Conservation (phyloP, 1,284 basidiomycete genomes). For the Boletus sp. region DNA sequence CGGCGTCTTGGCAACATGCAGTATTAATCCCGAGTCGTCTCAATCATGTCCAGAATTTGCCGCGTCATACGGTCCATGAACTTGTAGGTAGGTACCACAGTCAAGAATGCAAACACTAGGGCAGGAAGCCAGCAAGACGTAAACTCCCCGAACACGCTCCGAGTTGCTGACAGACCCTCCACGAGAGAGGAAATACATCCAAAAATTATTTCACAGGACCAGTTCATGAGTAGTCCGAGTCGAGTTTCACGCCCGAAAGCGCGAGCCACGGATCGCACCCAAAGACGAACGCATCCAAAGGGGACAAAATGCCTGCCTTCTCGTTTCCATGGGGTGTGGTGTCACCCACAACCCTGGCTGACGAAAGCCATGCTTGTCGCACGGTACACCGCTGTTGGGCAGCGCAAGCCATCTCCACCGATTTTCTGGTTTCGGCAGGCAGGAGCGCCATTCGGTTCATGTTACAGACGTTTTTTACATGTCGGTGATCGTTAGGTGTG, state of each 20-base stretch:
- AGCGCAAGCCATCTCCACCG: slow-evolving; percentile 6
- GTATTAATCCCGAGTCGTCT: too few relatives aligned
- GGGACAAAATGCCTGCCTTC: slow-evolving; percentile 4
- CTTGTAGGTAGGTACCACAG: too few relatives aligned
- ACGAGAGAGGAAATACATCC: slow-evolving; percentile 23
- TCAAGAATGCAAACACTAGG: too few relatives aligned
- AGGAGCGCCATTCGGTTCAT: too few relatives aligned
- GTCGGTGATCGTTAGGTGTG: not conserved
- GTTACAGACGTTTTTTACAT: not conserved
- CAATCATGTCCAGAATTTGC: too few relatives aligned
- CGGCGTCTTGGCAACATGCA: too few relatives aligned
- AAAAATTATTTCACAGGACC: slow-evolving; percentile 31
- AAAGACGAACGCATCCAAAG: slow-evolving; percentile 17
- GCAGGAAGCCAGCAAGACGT: too few relatives aligned
- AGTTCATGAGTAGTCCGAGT: slow-evolving; percentile 36
- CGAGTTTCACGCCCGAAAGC: slow-evolving; percentile 25
- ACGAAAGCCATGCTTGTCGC: slow-evolving; percentile 5
- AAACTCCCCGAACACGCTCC: too few relatives aligned
- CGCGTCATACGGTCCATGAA: too few relatives aligned
- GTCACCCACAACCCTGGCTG: not conserved
- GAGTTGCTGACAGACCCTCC: too few relatives aligned
- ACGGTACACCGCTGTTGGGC: not conserved
- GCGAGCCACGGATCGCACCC: slow-evolving; percentile 31
- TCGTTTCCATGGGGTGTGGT: slow-evolving; percentile 20
- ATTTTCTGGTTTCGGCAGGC: too few relatives aligned